Evolutionary conservation across 768 basidiomycete genomes (phyloP).

Genomic region (Tylopilus vinaceipallidus): DNA sequence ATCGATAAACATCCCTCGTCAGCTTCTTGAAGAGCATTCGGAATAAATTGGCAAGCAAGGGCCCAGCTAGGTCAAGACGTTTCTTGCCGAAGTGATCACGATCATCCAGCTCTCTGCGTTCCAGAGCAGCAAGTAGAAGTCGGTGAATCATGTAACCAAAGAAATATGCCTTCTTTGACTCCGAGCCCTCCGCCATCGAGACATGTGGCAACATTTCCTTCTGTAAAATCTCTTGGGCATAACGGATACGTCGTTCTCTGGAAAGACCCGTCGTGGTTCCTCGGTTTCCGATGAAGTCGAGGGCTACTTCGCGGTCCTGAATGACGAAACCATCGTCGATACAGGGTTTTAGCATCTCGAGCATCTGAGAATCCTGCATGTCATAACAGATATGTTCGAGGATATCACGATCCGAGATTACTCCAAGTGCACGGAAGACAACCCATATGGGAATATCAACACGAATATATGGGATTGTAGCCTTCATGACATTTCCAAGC

Average conservation of each 20-base stretch:
- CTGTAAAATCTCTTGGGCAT: conserved; percentile 96
- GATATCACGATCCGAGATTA: conserved; percentile 96
- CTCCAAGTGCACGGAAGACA: conserved; percentile 95
- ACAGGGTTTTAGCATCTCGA: conserved; percentile 97
- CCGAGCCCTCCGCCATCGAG: conserved; percentile 92
- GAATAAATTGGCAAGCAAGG: conserved; percentile 94
- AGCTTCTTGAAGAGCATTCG: conserved; percentile 96
- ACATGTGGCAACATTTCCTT: conserved; percentile 99
- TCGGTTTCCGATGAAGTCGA: conserved; percentile 98
- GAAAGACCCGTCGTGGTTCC: conserved; percentile 92
- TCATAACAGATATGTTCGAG: conserved; percentile 99
- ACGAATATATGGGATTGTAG: conserved; percentile 96
- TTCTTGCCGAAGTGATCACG: conserved; percentile 99
- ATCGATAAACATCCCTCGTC: conserved; percentile 95
- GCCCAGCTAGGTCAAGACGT: conserved; percentile 93
- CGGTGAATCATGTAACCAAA: conserved; percentile 99
- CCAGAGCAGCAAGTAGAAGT: conserved; percentile 87
- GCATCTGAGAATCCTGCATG: conserved; percentile 91
- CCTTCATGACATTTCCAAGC: conserved; percentile 93
- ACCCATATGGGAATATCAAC: conserved; percentile 99
- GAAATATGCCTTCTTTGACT: conserved; percentile 99
- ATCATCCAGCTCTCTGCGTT: conserved; percentile 94
- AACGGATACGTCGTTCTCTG: conserved; percentile 88
- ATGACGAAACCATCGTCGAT: conserved; percentile 99
- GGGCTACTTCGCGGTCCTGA: conserved; percentile 93